Conservation (phyloP, 805 yeast species). For the Lachancea dasiensis region DNA sequence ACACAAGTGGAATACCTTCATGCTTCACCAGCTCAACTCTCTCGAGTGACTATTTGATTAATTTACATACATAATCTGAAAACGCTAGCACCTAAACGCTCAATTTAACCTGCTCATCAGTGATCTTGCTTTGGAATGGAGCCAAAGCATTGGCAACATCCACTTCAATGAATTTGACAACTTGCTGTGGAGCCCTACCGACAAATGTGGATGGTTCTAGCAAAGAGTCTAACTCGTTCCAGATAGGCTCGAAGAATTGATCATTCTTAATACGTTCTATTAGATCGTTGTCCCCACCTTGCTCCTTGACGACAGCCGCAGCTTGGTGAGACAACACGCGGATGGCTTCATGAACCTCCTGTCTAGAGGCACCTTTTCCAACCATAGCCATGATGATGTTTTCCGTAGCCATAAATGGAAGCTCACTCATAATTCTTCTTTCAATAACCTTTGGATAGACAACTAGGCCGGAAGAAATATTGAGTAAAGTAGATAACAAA, state of each 20-base stretch:
- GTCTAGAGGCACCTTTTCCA: constrained; percentile 94
- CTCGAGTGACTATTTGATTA: constrained; percentile 4
- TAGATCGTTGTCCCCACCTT: constrained; percentile 97
- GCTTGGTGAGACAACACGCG: constrained; percentile 97
- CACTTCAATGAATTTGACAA: constrained; percentile 80
- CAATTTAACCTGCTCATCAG: constrained; percentile 66
- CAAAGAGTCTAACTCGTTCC: constrained; percentile 71
- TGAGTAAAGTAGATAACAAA: constrained; percentile 77
- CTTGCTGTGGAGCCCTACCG: constrained; percentile 98
- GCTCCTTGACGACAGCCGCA: constrained; percentile 91
- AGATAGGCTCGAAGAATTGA: constrained; percentile 81
- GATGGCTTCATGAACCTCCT: constrained; percentile 96
- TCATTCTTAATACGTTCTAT: constrained; percentile 79
- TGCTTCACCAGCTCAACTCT: constrained; percentile 32
- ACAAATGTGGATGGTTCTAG: constrained; percentile 92
- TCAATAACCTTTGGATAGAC: constrained; percentile 98
- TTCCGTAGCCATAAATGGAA: constrained; percentile 99
- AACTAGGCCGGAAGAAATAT: constrained; percentile 91
- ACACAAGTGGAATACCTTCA: constrained; percentile 58
- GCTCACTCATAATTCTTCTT: constrained; percentile 88
- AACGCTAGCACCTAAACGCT: too few species aligned
- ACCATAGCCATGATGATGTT: constrained; percentile 99
- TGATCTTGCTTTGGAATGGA: constrained; percentile 55
- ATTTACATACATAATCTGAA: too few species aligned
- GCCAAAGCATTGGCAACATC: constrained; percentile 81